Conservation (phyloP, 2,329 filamentous ascomycete species). For the Claviceps fusiformis region DNA sequence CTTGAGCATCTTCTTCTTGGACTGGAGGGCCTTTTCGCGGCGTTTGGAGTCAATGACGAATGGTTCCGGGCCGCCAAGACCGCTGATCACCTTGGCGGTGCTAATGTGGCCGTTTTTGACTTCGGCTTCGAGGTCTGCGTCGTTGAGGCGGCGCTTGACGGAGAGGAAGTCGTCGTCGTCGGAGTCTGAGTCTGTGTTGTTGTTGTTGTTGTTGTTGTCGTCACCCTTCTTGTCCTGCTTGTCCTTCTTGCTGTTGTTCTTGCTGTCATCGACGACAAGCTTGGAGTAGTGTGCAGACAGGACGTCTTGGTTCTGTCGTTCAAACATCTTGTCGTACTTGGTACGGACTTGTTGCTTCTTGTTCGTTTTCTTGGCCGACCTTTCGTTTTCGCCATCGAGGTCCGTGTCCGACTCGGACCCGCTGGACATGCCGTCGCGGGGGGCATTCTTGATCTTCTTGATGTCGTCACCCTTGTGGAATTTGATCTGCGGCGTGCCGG, state of each 20-base stretch:
- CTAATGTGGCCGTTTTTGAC: conserved; percentile 28
- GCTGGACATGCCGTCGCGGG: conserved; percentile 51
- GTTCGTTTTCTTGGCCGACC: conserved; percentile 31
- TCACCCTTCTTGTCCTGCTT: too few species aligned
- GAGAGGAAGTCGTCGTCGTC: conserved; percentile 60
- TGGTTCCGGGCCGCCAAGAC: conserved; percentile 56
- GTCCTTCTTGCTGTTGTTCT: conserved; percentile 45
- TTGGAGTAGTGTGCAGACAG: conserved; percentile 89
- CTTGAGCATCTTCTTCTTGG: conserved; percentile 87
- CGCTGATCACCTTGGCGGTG: conserved; percentile 46
- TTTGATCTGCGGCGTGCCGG: conserved; percentile 84
- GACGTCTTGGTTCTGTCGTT: conserved; percentile 89
- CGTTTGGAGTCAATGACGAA: conserved; percentile 88
- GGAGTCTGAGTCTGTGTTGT: conserved; percentile 29
- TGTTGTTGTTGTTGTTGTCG: conserved; percentile 45
- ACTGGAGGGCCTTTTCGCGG: conserved; percentile 85
- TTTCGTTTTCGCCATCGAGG: conserved; percentile 25
- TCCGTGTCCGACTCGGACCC: conserved; percentile 45
- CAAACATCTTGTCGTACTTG: conserved; percentile 97
- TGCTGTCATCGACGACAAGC: conserved; percentile 52
- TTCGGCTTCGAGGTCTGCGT: conserved; percentile 46
- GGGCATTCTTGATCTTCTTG: conserved; percentile 77
- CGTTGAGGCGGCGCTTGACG: conserved; percentile 75
- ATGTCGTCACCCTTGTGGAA: conserved; percentile 82
- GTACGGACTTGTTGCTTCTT: conserved; percentile 68